Percentiles rank a stretch among this genome's conserved stretches.
These are phyloP conservation scores for Paramyrothecium roridum DNA, from an alignment of 2,329 filamentous ascomycete genomes.

Conservation along the genomic window DNA sequence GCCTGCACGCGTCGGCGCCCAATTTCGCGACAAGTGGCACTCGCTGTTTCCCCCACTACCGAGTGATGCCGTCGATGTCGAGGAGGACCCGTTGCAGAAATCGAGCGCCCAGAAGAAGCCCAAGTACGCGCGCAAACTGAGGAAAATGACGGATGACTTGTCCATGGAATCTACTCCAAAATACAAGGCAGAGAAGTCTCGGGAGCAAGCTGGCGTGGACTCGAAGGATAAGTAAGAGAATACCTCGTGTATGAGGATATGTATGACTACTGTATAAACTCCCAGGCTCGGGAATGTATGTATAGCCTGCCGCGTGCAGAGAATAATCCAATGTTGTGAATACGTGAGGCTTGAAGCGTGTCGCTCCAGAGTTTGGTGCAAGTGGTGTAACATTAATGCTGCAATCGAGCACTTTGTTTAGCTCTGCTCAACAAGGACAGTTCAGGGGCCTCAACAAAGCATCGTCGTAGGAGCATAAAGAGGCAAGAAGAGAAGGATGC, in stretches of 20 bases:
- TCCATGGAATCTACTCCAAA: background rate
- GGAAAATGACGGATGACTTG: background rate
- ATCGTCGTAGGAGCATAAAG: too few relatives aligned
- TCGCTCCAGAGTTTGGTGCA: too few relatives aligned
- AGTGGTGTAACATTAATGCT: too few relatives aligned
- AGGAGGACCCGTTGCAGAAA: background rate
- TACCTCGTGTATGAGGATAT: background rate
- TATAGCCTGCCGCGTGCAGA: too few relatives aligned
- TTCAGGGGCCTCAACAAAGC: too few relatives aligned
- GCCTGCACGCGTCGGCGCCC: slow-evolving; percentile 11
- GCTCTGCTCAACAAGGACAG: too few relatives aligned
- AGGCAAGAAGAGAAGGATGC: too few relatives aligned
- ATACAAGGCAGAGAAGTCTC: background rate
- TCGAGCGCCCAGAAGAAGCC: background rate
- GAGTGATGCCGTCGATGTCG: slow-evolving; percentile 2
- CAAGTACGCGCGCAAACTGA: background rate
- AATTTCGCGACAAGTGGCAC: slow-evolving; percentile 29
- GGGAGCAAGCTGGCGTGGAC: background rate
- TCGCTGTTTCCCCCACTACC: slow-evolving; percentile 49
- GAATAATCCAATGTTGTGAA: too few relatives aligned
- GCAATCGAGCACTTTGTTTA: too few relatives aligned
- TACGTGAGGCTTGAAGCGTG: too few relatives aligned
- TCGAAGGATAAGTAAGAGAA: background rate
- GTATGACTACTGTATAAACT: background rate
- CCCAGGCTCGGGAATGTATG: too few relatives aligned